phyloP scores from a whole-genome alignment of 306 rosid species.

The Quercus wislizeni region DNA sequence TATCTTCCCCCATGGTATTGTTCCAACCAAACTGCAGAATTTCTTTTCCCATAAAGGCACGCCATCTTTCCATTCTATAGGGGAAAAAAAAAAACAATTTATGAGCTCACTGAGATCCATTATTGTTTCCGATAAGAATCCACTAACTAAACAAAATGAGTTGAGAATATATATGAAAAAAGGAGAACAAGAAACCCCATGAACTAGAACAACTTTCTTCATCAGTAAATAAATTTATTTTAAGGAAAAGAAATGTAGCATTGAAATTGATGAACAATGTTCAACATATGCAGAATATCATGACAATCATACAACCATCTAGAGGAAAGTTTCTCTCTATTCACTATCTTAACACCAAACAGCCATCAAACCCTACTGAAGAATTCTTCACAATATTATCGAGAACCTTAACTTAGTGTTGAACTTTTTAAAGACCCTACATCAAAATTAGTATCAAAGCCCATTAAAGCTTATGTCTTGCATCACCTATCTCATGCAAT shows the following conservation, averaged over 20 bases:
- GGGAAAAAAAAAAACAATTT: not conserved
- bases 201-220: not conserved
- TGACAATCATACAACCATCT: not conserved
- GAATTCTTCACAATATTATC: no score
- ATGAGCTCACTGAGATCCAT: not conserved
- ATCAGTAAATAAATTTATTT: not conserved
- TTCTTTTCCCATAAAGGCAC: constrained; percentile 92
- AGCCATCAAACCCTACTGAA: no score
- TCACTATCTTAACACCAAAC: no score
- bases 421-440: no score
- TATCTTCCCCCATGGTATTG: constrained; percentile 79
- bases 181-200: constrained; percentile 8
- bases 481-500: no score
- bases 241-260: not conserved
- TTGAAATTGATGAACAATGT: not conserved
- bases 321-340: not conserved
- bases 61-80: constrained; percentile 56
- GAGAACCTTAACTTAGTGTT: no score
- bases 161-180: not conserved
- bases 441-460: no score
- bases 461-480: no score
- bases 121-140: not conserved
- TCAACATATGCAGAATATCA: not conserved
- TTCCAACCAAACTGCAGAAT: constrained; percentile 56
- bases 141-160: not conserved